Conservation (phyloP, 352 stramenopile species). For the Phytophthora fragariae region DNA sequence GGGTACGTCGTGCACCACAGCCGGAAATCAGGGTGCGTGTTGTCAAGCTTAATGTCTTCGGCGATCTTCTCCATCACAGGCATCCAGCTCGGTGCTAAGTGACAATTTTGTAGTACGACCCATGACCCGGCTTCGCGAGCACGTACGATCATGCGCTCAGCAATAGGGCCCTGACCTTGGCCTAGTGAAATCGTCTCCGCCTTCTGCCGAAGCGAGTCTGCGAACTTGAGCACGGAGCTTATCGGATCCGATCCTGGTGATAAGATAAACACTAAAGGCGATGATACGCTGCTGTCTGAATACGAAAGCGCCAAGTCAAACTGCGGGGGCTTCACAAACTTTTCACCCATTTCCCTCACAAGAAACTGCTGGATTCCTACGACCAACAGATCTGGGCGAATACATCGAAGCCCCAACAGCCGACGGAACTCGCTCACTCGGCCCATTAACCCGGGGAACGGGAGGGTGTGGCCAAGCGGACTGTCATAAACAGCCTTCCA, state of each 20-base stretch:
- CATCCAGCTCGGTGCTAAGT: constrained; percentile 94
- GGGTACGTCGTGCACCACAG: constrained; percentile 96
- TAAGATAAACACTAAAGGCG: constrained; percentile 93
- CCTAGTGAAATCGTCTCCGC: constrained; percentile 93
- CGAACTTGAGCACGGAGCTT: constrained; percentile 91
- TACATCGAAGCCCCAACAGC: constrained; percentile 81
- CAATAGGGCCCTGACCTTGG: constrained; percentile 92
- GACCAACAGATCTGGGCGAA: constrained; percentile 87
- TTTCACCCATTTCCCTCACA: constrained; percentile 89
- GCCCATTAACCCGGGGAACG: constrained; percentile 75
- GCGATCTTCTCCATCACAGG: constrained; percentile 93
- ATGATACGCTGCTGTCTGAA: constrained; percentile 85
- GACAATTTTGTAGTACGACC: constrained; percentile 94
- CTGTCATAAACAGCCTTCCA: constrained; percentile 93
- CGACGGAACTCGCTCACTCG: constrained; percentile 74
- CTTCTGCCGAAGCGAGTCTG: constrained; percentile 74
- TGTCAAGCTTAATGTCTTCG: constrained; percentile 83
- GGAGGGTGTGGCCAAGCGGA: constrained; percentile 76
- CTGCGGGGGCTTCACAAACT: constrained; percentile 91
- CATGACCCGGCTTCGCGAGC: constrained; percentile 85
- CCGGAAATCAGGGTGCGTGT: constrained; percentile 89
- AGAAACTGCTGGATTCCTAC: constrained; percentile 93
- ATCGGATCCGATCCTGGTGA: constrained; percentile 93
- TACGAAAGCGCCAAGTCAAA: constrained; percentile 93
- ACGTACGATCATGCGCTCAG: constrained; percentile 89